Evolutionary conservation across 2,329 filamentous ascomycete genomes (phyloP), one percentile per base, ranked within the genome.

Genomic region (Fusarium staphyleae): DNA sequence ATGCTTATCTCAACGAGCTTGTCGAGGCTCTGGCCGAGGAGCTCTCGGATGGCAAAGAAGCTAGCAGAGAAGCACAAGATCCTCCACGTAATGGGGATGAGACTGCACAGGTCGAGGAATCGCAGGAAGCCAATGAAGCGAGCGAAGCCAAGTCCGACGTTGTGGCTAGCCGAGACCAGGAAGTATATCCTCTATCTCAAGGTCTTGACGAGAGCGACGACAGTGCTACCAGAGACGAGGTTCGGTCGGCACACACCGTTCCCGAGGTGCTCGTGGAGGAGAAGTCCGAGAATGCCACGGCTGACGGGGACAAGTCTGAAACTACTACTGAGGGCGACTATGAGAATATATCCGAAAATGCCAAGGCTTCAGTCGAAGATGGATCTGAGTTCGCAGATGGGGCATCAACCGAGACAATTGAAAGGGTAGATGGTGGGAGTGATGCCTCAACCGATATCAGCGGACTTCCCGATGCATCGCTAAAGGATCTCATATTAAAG

Each of bases 401-500:
- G 26, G 11, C 18, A n/a, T 18, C 48, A n/a, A 24, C 14, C 16
- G 36, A 57, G 18, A 34, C 37, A 16, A 34, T 33, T 15, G 24
- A 26, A 14, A 39, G 46, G 14, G 34, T 15, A 7, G 16, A 39
- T 26, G 28, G 22, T 42, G 43, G 13, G 41, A 49, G 33, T 34
- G 14, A 8, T 40, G 26, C 14, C 26, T 11, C 44, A 29, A 28
- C 45, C 5, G 35, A 43, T 14, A 42, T 39, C 14, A 37, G 41
- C 22, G 35, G 28, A 13, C 42, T 42, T 26, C 22, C 52, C 7
- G 62, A 65, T 11, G 48, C 63, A 11, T 69, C 70, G 11, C 68
- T 82, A 41, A 77, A 77, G 51, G 77, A 83, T 42, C 73, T 85
- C 18, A 82, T 86, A 48, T 68, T 83, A 40, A 77, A 74, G 54